These are phyloP conservation scores for Urtica urens DNA, from an alignment of 306 rosid species.

Conservation along the genomic window DNA sequence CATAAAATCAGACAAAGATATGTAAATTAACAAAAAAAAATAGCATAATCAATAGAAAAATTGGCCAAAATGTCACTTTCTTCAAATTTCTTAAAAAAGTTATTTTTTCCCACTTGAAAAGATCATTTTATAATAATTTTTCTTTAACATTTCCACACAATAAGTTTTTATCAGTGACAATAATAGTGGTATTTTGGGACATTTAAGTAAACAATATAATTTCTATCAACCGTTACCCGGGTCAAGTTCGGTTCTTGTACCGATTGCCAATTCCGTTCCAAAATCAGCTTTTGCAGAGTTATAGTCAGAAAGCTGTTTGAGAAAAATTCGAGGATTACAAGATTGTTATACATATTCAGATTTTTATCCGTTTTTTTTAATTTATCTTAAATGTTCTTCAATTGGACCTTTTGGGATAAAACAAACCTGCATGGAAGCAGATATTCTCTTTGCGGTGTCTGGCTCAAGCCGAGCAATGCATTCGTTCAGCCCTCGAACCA, in stretches of 20 bases:
- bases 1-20: conserved; percentile 17
- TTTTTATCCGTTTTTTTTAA: no score
- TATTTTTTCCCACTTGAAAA: no score
- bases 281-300: conserved; percentile 78
- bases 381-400: no score
- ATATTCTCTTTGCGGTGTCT: conserved; percentile 58
- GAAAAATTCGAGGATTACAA: conserved; percentile 12
- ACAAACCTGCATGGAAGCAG: conserved; percentile 80
- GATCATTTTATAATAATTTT: no score
- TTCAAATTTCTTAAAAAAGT: no score
- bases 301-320: conserved; percentile 65
- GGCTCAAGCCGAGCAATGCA: conserved; percentile 82
- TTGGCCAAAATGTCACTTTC: no score
- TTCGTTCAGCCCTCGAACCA: conserved; percentile 74
- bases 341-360: no score
- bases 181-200: no score
- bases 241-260: conserved; percentile 90
- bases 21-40: conserved; percentile 1
- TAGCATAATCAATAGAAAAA: no score
- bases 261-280: conserved; percentile 92
- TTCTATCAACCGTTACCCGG: conserved; percentile 39
- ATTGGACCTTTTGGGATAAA: no score
- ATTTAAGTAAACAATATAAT: neutral
- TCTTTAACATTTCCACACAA: no score
- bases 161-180: no score